Base-by-base conservation (phyloP, 352 stramenopile genomes). In the Phytophthora megakarya region DNA sequence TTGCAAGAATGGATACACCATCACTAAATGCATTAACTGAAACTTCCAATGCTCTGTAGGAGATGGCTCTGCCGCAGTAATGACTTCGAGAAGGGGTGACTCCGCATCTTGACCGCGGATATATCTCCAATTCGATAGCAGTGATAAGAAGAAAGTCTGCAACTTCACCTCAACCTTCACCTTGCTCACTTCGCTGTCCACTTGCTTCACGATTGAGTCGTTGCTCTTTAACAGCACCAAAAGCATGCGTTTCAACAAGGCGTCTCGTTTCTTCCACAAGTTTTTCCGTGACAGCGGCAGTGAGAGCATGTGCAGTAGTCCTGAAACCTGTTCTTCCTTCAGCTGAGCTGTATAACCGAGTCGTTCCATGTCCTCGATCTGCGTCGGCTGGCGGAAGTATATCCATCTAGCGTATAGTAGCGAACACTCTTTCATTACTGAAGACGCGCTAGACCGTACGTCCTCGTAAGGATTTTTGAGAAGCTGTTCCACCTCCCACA, bases 1-100 rank as follows among this genome's bases (percentile, higher is more conserved):
- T 40, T 91, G 79, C 28, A 93, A 63, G 33, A 86, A 72, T 16
- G 83, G 85, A 57, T 85, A 89, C 15, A 93, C 54, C 35, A 69
- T 73, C 18, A 88, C 85, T 22, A 93, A 61, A 42, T 91, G 78
- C 77, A 93, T 81, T 21, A 93, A 43, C 21, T 92, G 85, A 22
- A 89, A 77, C 64, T 90, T 89, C 85, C 85, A 93, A 54, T 93
- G 85, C 25, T 83, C 79, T 5, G 64, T 62, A 4, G 61, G 16
- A 4, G 58, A 21, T 18, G 78, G 78, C 38, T 93, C 78, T 0
- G 71, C 62, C 10, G 55, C 44, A 6, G 90, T 9, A 9, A 91
- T 19, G 16, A 65, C 46, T 19, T 68, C 44, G 42, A 90, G 26
- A 25, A 86, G 40, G 26, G 46, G 25, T 19, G 51, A 58, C 9